Evolutionary conservation across 768 basidiomycete species (phyloP), one percentile per base, ranked within the genome.

Genomic region (Hemileccinum rubropunctum): DNA sequence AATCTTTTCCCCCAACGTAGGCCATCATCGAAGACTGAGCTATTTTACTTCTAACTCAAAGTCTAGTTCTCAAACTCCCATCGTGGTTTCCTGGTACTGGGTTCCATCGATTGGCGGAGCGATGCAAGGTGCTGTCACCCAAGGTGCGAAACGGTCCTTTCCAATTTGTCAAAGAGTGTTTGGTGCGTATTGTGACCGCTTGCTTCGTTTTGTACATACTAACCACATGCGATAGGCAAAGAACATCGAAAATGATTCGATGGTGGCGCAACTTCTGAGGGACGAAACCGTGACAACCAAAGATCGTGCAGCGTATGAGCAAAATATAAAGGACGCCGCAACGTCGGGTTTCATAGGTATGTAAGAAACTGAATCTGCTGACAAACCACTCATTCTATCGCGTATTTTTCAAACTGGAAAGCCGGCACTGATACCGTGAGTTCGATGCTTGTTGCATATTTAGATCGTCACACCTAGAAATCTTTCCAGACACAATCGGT

Each of bases 141-240:
- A 38, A 47, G 17, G 41, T 64, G 13, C 52, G 55, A 36, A 50
- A 56, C 2, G 47, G 10, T 2, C 65, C 67, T 2, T 57, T 64
- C n/a, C 51, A 57, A 20, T 63, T 59, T 34, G 59, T 65, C 44
- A 56, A 60, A 32, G 53, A 55, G 12, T 58, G 51, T 32, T 44
- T 63, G 55, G 58, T 54, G 49, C 18, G 51, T 28, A 11, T 17
- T 12, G 20, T 20, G 15, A 38, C 37, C 20, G 37, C 28, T 26
- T 50, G 11, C 11, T 27, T 20, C 10, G 6, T 20, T 23, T 26
- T 38, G 18, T 20, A 23, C 3, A 1, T 17, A 4, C 30, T 40
- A 13, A 52, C 15, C 23, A 20, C 37, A 13, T 21, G n/a, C 10
- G 30, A 14, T 20, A 68, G 65, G 50, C 49, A 18, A 60, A 58